Base-by-base conservation (phyloP, 2,329 filamentous ascomycete genomes). In the Dothistroma septosporum region DNA sequence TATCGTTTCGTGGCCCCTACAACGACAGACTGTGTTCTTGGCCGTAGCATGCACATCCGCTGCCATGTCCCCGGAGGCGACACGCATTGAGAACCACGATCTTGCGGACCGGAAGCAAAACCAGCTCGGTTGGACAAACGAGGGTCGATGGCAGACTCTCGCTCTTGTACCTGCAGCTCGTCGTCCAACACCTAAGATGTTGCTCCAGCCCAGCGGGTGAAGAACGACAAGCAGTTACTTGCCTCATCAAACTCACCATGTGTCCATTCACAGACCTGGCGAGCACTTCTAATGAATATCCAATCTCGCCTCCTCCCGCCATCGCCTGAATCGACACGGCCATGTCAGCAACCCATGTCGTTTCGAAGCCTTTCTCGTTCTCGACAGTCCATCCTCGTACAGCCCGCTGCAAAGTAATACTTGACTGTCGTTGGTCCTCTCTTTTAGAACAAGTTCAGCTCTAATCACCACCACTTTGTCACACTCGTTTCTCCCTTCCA, bases 361-460 rank as follows among this genome's bases (percentile, higher is more conserved):
- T 62, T 62, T 60, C 64, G 58, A 33, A 22, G 19, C 9, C 4
- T 41, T 22, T 46, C 46, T 60, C 28, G 55, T 53, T 8, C 49
- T 64, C 58, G 48, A 60, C 61, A 59, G 49, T 60, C 41, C 44
- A 49, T 48, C 55, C 55, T 32, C 19, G 44, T 53, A 55, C 37
- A 60, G 54, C 60, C 22, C 46, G 57, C 60, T 19, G 28, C 47
- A 58, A 58, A 55, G 58, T 56, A 64, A 57, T 59, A 62, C 60
- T 64, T 65, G 63, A 65, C 65, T 63, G n/a, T 55, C 65, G 65
- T 63, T 66, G 61, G 61, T 66, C 65, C 65, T 66, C 52, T 66
- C 63, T 58, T 66, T 64, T 48, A 50, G 52, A 61, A 53, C 50
- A n/a, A 33, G n/a, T 59, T 55, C 59, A 62, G 41, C 53, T 59